Percentiles rank a stretch among this genome's conserved stretches.
These are phyloP conservation scores for Antrodiella citrinella DNA, from an alignment of 768 basidiomycete genomes.

Conservation along the genomic window DNA sequence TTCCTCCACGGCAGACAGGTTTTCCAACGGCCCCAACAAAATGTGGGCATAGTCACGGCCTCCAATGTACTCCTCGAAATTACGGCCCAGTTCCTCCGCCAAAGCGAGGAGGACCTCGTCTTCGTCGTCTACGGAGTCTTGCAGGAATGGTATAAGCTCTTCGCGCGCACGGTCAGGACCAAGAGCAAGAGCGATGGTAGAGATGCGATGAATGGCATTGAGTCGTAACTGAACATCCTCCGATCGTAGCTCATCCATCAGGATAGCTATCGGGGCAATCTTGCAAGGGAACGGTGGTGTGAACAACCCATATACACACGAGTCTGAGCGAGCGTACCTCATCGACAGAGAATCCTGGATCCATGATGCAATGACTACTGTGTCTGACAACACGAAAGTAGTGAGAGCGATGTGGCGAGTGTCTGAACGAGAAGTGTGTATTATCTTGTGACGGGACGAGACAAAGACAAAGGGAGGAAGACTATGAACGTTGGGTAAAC, in stretches of 20 bases:
- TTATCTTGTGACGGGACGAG: neutral
- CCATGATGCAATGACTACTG: conserved; percentile 38
- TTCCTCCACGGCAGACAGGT: conserved; percentile 94
- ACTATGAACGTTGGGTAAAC: too few relatives aligned
- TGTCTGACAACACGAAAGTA: neutral
- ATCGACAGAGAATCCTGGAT: conserved; percentile 55
- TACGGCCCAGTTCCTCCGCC: conserved; percentile 89
- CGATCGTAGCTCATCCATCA: conserved; percentile 96
- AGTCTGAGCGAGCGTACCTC: conserved; percentile 42
- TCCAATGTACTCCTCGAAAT: conserved; percentile 92
- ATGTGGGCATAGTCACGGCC: conserved; percentile 82
- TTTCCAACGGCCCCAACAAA: conserved; percentile 87
- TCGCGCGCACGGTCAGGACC: conserved; percentile 92
- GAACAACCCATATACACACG: neutral
- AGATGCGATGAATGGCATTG: conserved; percentile 94
- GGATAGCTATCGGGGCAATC: conserved; percentile 92
- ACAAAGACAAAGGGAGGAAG: neutral
- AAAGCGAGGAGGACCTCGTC: conserved; percentile 95
- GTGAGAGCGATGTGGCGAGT: neutral
- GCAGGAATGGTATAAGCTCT: conserved; percentile 93
- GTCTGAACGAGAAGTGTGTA: neutral
- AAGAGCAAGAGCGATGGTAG: conserved; percentile 94
- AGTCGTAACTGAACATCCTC: conserved; percentile 96
- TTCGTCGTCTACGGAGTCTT: conserved; percentile 99
- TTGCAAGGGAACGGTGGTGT: conserved; percentile 18